Evolutionary conservation across 805 yeast genomes (phyloP), one percentile per base, ranked within the genome.

Genomic region (Metschnikowia aberdeeniae): DNA sequence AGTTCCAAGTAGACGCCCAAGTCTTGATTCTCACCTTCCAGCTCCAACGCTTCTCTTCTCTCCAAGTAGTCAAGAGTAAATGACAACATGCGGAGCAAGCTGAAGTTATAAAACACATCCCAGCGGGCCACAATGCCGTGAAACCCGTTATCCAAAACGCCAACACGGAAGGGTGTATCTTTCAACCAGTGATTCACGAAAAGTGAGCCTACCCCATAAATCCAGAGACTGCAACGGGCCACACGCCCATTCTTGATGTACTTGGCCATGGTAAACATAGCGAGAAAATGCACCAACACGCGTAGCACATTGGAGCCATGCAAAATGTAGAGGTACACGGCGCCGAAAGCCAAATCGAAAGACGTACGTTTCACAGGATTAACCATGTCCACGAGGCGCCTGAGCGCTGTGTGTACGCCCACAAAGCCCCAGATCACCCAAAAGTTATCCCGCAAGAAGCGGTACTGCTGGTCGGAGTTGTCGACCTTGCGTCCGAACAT

Each of bases 51-150:
- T 14, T n/a, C 6, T 20, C 33, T 36, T 40, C 70, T 70, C 54
- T 76, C 78, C 27, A 83, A 56, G 56, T 77, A 89, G 65, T 93
- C 99, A 50, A 87, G 60, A 52, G 87, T 86, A 63, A 76, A 93
- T 47, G 96, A 87, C 37, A 93, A 67, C 76, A 89, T 80, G 57
- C 97, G 76, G 43, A 93, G 73, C 48, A 92, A 68, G 1, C 96
- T 84, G 65, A 95, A 89, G 66, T 93, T 93, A 74, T 82, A 93
- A 56, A 86, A 88, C 3, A 93, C 97, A 60, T 93, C 97, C 99
- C 99, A 93, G 56, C 98, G 76, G 13, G 81, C 73, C 49, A 93
- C 82, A 11, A 90, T 75, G 0, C 98, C 97, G 39, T 76, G 75
- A 54, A 77, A 84, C 0, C 77, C 75, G 24, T 66, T 55, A 57